Base-by-base conservation (phyloP, 768 basidiomycete species). In the Mycena galericulata region DNA sequence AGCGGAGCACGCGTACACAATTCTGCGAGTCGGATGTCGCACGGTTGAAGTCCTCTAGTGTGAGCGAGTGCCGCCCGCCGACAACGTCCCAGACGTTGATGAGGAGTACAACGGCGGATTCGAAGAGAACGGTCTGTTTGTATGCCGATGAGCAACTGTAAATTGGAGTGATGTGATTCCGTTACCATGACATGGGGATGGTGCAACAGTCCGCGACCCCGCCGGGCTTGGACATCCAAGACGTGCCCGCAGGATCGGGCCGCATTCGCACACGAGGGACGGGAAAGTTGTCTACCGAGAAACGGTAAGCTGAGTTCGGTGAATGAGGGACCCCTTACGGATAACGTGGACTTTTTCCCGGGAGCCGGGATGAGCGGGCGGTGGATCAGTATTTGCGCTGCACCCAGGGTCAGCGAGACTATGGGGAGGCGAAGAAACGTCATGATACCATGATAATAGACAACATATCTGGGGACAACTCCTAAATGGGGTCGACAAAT, bases 241-340 rank as follows among this genome's bases (percentile, higher is more conserved):
- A 89, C 86, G 67, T 83, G 83, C 22, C 81, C 79, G 41, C 82
- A 82, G 3, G 83, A 83, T 45, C 85, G 80, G 20, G 84, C 82
- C 2, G 88, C 87, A 65, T 84, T 61, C n/a, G 60, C 60, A 27
- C 60, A 61, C 60, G 41, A 61, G 60, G 6, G 60, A 50, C 18
- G 60, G 60, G 26, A 61, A 61, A 10, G 20, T 86, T 62, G 84
- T 80, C n/a, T n/a, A n/a, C n/a, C n/a, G n/a, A n/a, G n/a, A n/a
- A n/a, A n/a, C n/a, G n/a, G n/a, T n/a, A n/a, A 36, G 12, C 26
- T n/a, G 46, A 14, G 4, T 40, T 12, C 20, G 38, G 8, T 15
- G 41, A 36, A 45, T 1, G 26, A 60, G 34, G 17, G 9, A 27
- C n/a, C n/a, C n/a, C n/a, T n/a, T n/a, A n/a, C n/a, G n/a, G n/a